Evolutionary conservation across 352 stramenopile species (phyloP).

Genomic region (Globisporangium megalacanthum): DNA sequence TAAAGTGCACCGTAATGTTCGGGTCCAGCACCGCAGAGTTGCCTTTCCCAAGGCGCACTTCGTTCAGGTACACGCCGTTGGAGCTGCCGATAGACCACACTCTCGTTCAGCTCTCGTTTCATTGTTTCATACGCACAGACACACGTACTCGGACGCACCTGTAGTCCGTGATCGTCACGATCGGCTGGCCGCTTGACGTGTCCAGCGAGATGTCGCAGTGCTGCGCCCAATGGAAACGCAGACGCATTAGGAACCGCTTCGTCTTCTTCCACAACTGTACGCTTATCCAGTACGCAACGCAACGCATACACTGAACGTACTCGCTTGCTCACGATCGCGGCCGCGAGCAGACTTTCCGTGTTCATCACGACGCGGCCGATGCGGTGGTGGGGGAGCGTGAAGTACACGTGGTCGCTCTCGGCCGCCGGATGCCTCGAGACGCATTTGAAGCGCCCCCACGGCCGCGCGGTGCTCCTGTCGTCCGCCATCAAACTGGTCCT

Average conservation of each 20-base stretch:
- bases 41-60: slow-evolving; percentile 39
- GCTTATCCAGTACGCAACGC: not conserved
- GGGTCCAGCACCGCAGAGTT: slow-evolving; percentile 22
- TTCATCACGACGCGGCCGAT: slow-evolving; percentile 49
- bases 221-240: slow-evolving; percentile 19
- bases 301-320: slow-evolving; percentile 23
- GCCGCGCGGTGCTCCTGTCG: slow-evolving; percentile 2
- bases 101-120: too few species aligned
- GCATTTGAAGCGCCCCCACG: slow-evolving; percentile 60
- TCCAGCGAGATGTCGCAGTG: slow-evolving; percentile 54
- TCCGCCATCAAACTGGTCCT: not conserved
- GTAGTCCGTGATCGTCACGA: slow-evolving; percentile 42
- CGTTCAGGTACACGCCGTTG: slow-evolving; percentile 73
- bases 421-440: slow-evolving; percentile 45
- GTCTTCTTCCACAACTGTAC: not conserved
- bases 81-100: slow-evolving; percentile 21
- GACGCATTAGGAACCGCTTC: not conserved
- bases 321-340: slow-evolving; percentile 60
- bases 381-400: slow-evolving; percentile 28
- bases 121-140: not conserved
- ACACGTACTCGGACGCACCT: slow-evolving; percentile 29
- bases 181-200: slow-evolving; percentile 14
- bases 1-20: slow-evolving; percentile 67
- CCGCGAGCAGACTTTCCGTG: slow-evolving; percentile 46
- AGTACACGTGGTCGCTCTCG: slow-evolving; percentile 65